A percentile compares a stretch with the other conserved stretches of the same genome.
phyloP scores from a whole-genome alignment of 31 red algal species.

The Asparagopsis taxiformis region DNA sequence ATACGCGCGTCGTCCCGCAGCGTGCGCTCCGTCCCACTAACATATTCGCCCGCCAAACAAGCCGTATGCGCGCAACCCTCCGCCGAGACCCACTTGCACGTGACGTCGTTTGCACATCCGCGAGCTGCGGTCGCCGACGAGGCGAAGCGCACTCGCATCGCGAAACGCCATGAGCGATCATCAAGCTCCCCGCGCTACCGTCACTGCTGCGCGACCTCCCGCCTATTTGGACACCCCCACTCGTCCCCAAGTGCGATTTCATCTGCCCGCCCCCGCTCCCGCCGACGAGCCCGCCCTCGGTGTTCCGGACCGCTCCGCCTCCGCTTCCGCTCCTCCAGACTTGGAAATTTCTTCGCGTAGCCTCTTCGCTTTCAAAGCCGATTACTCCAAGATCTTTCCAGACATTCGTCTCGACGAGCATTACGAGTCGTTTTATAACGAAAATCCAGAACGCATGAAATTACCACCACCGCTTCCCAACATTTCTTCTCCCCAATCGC shows the following conservation, averaged over 20 bases:
- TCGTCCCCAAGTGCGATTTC: constrained; percentile 6
- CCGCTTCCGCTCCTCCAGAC: constrained; percentile 80
- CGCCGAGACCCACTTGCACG: not conserved
- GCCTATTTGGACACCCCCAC: constrained; percentile 26
- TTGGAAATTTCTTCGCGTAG: constrained; percentile 67
- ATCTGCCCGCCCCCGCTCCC: constrained; percentile 5
- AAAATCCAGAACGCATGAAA: constrained; percentile 51
- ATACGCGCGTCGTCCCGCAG: too few species aligned
- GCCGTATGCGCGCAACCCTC: not conserved
- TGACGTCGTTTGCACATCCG: not conserved
- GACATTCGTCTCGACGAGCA: constrained; percentile 76
- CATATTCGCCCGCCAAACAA: not conserved
- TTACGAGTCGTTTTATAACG: constrained; percentile 75
- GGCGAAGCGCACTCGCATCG: constrained; percentile 14
- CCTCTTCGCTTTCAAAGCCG: constrained; percentile 71
- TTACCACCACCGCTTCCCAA: constrained; percentile 55
- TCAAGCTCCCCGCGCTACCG: constrained; percentile 14
- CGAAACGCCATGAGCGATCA: constrained; percentile 16
- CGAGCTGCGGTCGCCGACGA: not conserved
- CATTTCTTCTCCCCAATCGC: too few species aligned
- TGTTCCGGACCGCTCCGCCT: constrained; percentile 54
- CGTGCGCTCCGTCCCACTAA: too few species aligned
- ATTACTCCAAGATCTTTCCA: constrained; percentile 56
- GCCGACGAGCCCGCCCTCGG: constrained; percentile 19
- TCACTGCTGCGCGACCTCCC: constrained; percentile 26